Conservation (phyloP, 2,329 filamentous ascomycete species). For the Graphilbum ipis-grandicollis region DNA sequence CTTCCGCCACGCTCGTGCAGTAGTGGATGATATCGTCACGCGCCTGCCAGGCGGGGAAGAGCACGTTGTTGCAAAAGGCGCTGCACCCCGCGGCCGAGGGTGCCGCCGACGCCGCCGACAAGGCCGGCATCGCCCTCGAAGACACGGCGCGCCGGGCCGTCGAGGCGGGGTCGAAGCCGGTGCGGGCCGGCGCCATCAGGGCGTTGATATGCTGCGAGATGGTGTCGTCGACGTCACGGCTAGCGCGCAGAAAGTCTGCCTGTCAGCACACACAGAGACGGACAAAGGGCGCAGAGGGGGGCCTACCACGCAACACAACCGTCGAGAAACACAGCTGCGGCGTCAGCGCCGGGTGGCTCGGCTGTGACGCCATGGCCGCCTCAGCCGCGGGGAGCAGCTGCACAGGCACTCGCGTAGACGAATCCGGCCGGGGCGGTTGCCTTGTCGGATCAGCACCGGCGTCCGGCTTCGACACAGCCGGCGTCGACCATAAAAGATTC, state of each 20-base stretch:
- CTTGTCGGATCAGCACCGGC: no score
- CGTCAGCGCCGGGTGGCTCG: conserved; percentile 32
- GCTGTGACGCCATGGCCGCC: conserved; percentile 11
- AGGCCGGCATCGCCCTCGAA: conserved; percentile 30
- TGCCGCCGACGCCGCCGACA: conserved; percentile 32
- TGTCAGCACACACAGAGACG: background rate
- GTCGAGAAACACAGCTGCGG: conserved; percentile 68
- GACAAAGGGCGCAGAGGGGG: conserved; percentile 2
- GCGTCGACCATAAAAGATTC: no score
- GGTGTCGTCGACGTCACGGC: conserved; percentile 79
- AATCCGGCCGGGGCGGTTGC: no score
- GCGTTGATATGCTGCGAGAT: conserved; percentile 90
- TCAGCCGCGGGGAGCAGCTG: background rate
- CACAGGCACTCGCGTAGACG: background rate
- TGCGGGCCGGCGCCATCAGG: conserved; percentile 54
- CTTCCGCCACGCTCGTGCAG: conserved; percentile 60
- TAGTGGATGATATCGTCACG: conserved; percentile 75
- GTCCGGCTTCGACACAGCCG: no score
- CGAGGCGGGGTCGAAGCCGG: conserved; percentile 63
- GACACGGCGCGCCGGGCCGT: conserved; percentile 51
- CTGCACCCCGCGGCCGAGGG: conserved; percentile 49
- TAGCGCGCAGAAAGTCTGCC: conserved; percentile 77
- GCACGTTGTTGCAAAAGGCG: conserved; percentile 54
- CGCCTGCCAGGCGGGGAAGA: conserved; percentile 80
- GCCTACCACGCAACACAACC: conserved; percentile 46